Percentiles rank a stretch among this genome's conserved stretches.
Conservation (phyloP, 441 rosid genomes). For the Gossypium gossypioides region DNA sequence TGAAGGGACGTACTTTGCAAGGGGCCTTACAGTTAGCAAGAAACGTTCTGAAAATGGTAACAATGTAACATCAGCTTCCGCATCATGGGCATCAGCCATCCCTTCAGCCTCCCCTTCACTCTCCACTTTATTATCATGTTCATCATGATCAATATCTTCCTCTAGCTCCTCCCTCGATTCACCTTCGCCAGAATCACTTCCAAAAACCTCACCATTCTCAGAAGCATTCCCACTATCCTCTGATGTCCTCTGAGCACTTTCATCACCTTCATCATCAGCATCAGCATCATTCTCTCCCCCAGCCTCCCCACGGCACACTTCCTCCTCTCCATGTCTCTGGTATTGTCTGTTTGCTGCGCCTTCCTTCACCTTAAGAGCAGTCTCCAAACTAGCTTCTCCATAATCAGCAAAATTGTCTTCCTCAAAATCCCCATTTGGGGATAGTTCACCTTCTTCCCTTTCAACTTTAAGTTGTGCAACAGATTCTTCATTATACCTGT, state of each 20-base stretch:
- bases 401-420: conserved; percentile 79
- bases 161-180: conserved; percentile 74
- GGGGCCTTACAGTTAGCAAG: conserved; percentile 69
- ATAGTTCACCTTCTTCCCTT: conserved; percentile 98
- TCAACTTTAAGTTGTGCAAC: conserved; percentile 52
- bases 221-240: conserved; percentile 86
- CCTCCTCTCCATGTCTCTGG: conserved; percentile 50
- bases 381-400: conserved; percentile 57
- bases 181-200: conserved; percentile 75
- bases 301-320: conserved; percentile 40
- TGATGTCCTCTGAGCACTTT: conserved; percentile 74
- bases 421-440: conserved; percentile 87
- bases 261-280: conserved; percentile 72
- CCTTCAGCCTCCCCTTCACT: conserved; percentile 95
- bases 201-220: conserved; percentile 83
- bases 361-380: conserved; percentile 44
- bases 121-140: conserved; percentile 73
- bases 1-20: conserved; percentile 62
- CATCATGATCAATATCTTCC: conserved; percentile 61
- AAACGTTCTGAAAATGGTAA: conserved; percentile 62
- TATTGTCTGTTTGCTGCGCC: conserved; percentile 40
- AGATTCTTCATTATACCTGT: conserved; percentile 47
- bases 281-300: conserved; percentile 64
- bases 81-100: conserved; percentile 70
- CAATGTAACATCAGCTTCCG: conserved; percentile 50